Base-by-base conservation (phyloP, 192 early-diverging fungal species). In the Backusella westeae region DNA sequence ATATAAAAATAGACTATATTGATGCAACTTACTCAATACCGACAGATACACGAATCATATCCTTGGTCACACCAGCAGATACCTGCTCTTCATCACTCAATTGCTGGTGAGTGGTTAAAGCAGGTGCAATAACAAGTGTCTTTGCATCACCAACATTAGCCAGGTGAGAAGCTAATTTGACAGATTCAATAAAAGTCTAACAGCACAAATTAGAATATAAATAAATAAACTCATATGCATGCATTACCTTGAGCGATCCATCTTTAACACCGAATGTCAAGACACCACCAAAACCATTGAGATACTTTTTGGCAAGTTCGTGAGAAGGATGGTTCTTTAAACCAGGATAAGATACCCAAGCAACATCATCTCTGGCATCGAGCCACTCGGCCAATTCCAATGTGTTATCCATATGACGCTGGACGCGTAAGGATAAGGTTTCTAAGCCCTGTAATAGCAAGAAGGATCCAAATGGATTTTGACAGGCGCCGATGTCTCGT, bases 131-230 rank as follows among this genome's bases (percentile, higher is more conserved):
- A 23, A 93, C 93, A 32, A 98, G 86, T 7, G 95, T 97, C 79
- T 94, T 90, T 9, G 93, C 89, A 83, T 98, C 96, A 67, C 96
- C 96, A n/a, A 98, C 94, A 73, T 98, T 98, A 53, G 96, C 96
- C 29, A 98, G 81, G 80, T 97, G 94, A n/a, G 93, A 94, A 3
- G 92, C 88, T 32, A 98, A 88, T 79, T 96, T 87, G 41, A 97
- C 88, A 19, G 72, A 79, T 73, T 94, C 87, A 66, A 98, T 92
- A 78, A 98, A 97, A 26, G 29, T 67, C 77, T 83, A 69, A 29
- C 63, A 53, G 21, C 34, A 41, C 17, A 52, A 65, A 21, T 26
- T 8, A 21, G 23, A 49, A 1, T 32, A 63, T 49, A 38, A 46
- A 15, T 42, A 34, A 42, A 36, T 17, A 34, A 29, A 35, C 32